phyloP scores from a whole-genome alignment of 192 early-diverging fungal species.

The Funneliformis geosporum region DNA sequence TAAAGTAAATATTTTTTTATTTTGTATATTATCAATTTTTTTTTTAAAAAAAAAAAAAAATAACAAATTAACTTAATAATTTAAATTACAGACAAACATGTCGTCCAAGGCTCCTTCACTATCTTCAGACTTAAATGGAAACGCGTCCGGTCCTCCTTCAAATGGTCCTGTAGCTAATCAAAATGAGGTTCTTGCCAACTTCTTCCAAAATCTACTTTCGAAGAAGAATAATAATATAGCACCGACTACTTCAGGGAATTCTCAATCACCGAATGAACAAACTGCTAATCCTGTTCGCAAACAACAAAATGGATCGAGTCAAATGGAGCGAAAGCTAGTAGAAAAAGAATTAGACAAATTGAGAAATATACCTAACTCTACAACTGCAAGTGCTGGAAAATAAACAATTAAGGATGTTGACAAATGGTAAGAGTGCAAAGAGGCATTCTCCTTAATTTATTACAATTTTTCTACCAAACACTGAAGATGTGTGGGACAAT shows the following conservation, averaged over 20 bases:
- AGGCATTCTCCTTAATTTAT: not conserved
- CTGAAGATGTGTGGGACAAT: not conserved
- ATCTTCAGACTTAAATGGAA: conserved; percentile 20
- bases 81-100: not conserved
- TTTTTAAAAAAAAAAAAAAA: no score
- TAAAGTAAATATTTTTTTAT: conserved; percentile 33
- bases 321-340: conserved; percentile 5
- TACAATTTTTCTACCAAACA: not conserved
- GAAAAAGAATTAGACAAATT: conserved; percentile 24
- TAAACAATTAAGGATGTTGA: not conserved
- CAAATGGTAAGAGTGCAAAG: not conserved
- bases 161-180: conserved; percentile 43
- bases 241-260: not conserved
- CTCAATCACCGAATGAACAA: conserved; percentile 3
- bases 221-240: no score
- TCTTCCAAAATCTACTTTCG: conserved; percentile 84
- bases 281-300: not conserved
- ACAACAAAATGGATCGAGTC: no score
- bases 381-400: conserved; percentile 21
- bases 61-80: not conserved
- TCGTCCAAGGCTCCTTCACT: not conserved
- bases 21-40: conserved; percentile 34
- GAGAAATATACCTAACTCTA: not conserved
- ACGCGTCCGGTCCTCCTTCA: conserved; percentile 30
- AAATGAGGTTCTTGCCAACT: conserved; percentile 84